Evolutionary conservation across 2,329 filamentous ascomycete genomes (phyloP).

Genomic region (Pseudogymnoascus sp.): DNA sequence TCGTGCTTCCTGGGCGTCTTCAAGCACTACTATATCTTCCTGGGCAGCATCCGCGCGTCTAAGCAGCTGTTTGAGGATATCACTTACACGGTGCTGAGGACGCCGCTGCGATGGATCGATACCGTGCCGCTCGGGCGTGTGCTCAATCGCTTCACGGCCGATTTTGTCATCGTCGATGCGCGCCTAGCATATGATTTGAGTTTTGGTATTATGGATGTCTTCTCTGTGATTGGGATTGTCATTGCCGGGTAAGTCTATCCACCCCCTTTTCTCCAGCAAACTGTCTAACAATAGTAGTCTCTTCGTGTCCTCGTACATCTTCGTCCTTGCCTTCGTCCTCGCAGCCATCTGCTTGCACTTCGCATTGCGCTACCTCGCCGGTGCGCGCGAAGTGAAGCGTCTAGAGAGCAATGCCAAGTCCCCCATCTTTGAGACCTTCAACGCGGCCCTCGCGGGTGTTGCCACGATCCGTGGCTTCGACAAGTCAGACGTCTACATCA

Average conservation of each 20-base stretch:
- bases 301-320: conserved; percentile 59
- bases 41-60: conserved; percentile 61
- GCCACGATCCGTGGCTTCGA: conserved; percentile 68
- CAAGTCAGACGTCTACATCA: conserved; percentile 57
- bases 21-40: conserved; percentile 55
- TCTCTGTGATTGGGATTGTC: conserved; percentile 58
- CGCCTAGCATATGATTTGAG: conserved; percentile 55
- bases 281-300: conserved; percentile 28
- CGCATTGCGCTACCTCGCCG: conserved; percentile 56
- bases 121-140: conserved; percentile 70
- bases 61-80: conserved; percentile 58
- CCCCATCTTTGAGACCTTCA: conserved; percentile 74
- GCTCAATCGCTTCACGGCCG: conserved; percentile 68
- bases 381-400: conserved; percentile 65
- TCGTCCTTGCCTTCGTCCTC: conserved; percentile 52
- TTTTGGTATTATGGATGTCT: conserved; percentile 49
- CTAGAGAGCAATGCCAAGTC: conserved; percentile 70
- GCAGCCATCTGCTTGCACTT: conserved; percentile 49
- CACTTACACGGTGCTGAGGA: conserved; percentile 57
- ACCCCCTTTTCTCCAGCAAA: not conserved
- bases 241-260: conserved; percentile 41
- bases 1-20: conserved; percentile 52
- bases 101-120: conserved; percentile 71
- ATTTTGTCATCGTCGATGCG: conserved; percentile 67
- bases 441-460: conserved; percentile 62